Conservation (phyloP, 495 filamentous ascomycete species). For the Penicillium macrosclerotiorum region DNA sequence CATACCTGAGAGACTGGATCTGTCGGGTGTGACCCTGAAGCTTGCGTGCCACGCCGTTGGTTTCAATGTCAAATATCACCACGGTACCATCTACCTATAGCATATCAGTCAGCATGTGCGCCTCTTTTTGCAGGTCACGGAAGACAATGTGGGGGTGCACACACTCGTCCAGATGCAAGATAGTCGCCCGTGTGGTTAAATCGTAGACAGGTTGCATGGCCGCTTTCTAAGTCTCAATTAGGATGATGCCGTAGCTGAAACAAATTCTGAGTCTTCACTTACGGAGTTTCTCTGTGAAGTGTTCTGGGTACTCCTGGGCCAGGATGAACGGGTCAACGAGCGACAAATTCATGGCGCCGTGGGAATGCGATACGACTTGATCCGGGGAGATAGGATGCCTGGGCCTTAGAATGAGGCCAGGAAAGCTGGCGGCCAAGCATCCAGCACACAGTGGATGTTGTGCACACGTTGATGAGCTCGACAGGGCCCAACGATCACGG, state of each 20-base stretch:
- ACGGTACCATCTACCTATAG: constrained; percentile 79
- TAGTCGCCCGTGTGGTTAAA: constrained; percentile 95
- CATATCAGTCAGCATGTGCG: constrained; percentile 3
- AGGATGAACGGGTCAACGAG: constrained; percentile 80
- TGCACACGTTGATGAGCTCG: not conserved
- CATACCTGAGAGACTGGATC: constrained; percentile 74
- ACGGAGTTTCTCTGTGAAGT: constrained; percentile 80
- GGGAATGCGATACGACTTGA: constrained; percentile 1
- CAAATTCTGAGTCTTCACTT: constrained; percentile 20
- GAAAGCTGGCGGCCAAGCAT: constrained; percentile 26
- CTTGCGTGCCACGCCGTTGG: constrained; percentile 91
- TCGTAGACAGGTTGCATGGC: constrained; percentile 68
- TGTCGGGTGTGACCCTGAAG: constrained; percentile 86
- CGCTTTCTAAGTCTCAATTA: constrained; percentile 44
- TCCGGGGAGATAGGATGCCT: constrained; percentile 8
- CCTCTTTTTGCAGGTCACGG: not conserved
- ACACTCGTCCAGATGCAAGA: constrained; percentile 83
- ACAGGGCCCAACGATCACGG: not conserved
- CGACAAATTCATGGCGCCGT: constrained; percentile 67
- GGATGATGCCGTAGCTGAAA: not conserved
- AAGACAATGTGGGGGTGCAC: constrained; percentile 15
- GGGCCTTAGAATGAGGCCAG: constrained; percentile 33
- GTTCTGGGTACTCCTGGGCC: constrained; percentile 92
- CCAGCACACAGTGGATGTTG: constrained; percentile 15
- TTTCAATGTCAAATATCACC: constrained; percentile 95